A percentile compares a stretch with the other conserved stretches of the same genome.
phyloP scores from a whole-genome alignment of 495 filamentous ascomycete species.

The Daldinia bambusicola region DNA sequence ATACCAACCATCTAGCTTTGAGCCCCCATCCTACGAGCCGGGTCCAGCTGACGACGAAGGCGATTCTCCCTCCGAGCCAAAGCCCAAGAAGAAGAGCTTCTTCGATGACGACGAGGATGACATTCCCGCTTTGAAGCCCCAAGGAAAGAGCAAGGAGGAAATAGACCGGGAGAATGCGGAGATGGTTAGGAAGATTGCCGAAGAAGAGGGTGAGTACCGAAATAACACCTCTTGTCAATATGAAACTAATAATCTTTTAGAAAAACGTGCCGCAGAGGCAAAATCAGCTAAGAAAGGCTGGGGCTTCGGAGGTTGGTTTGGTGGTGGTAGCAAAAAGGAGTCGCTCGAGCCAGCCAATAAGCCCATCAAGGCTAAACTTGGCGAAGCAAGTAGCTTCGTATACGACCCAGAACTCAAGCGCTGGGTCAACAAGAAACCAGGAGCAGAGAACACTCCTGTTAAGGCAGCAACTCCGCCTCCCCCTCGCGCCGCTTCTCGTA shows the following conservation, averaged over 20 bases:
- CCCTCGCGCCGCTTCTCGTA: slow-evolving; percentile 54
- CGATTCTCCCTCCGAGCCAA: slow-evolving; percentile 53
- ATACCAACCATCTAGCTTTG: slow-evolving; percentile 61
- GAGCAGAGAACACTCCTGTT: slow-evolving; percentile 59
- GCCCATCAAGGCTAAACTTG: slow-evolving; percentile 93
- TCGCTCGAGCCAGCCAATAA: slow-evolving; percentile 62
- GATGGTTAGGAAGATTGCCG: slow-evolving; percentile 81
- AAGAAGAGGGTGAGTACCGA: slow-evolving; percentile 76
- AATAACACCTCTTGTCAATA: slow-evolving; percentile 34
- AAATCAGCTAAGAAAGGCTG: slow-evolving; percentile 76
- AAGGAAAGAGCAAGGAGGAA: slow-evolving; percentile 64
- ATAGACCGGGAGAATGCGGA: slow-evolving; percentile 75
- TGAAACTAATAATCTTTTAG: slow-evolving; percentile 36
- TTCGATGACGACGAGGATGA: slow-evolving; percentile 81
- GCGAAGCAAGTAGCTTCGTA: slow-evolving; percentile 91
- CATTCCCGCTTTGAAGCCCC: slow-evolving; percentile 50
- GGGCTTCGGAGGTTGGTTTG: slow-evolving; percentile 86
- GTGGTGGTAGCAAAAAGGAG: slow-evolving; percentile 72
- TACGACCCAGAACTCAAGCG: slow-evolving; percentile 95
- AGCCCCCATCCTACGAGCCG: slow-evolving; percentile 67
- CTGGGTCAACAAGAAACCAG: slow-evolving; percentile 97
- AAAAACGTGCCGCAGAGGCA: slow-evolving; percentile 48
- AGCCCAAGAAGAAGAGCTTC: slow-evolving; percentile 77
- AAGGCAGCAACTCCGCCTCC: slow-evolving; percentile 63
- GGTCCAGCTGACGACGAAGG: slow-evolving; percentile 57